Evolutionary conservation across 768 basidiomycete species (phyloP).

Genomic region (Suillus sp.): DNA sequence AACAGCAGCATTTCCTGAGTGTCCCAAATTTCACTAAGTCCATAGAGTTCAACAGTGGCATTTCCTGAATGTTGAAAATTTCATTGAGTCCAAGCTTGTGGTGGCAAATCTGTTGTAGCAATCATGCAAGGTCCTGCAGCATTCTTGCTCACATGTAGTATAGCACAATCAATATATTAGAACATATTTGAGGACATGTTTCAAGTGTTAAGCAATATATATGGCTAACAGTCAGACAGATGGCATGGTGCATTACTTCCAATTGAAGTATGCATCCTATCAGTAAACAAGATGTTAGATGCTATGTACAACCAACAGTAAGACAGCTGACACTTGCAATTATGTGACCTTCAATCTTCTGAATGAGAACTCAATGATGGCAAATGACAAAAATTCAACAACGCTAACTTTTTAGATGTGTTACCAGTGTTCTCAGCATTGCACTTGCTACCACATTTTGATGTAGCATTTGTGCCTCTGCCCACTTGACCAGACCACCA

Average conservation of each 20-base stretch:
- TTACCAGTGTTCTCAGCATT: not conserved
- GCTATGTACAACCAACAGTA: too few species aligned
- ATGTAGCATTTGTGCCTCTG: not conserved
- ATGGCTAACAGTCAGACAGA: not conserved
- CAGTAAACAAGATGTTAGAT: too few species aligned
- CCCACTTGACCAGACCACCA: not conserved
- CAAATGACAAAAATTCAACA: not conserved
- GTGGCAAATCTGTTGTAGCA: not conserved
- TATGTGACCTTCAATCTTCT: not conserved
- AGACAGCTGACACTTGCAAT: too few species aligned
- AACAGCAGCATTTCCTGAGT: not conserved
- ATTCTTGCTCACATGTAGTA: too few species aligned
- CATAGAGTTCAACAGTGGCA: not conserved
- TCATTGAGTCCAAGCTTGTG: not conserved
- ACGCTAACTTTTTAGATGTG: not conserved
- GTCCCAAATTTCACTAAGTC: not conserved
- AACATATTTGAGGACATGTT: too few species aligned
- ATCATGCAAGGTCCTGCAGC: too few species aligned
- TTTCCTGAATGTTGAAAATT: not conserved
- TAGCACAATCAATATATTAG: too few species aligned
- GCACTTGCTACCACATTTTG: not conserved
- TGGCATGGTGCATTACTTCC: too few species aligned
- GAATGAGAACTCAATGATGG: not conserved
- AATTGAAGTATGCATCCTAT: too few species aligned
- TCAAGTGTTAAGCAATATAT: too few species aligned